Percentiles rank a stretch among this genome's conserved stretches.
These are phyloP conservation scores for Candida insectorum DNA, from an alignment of 805 yeast species.

Conservation along the genomic window DNA sequence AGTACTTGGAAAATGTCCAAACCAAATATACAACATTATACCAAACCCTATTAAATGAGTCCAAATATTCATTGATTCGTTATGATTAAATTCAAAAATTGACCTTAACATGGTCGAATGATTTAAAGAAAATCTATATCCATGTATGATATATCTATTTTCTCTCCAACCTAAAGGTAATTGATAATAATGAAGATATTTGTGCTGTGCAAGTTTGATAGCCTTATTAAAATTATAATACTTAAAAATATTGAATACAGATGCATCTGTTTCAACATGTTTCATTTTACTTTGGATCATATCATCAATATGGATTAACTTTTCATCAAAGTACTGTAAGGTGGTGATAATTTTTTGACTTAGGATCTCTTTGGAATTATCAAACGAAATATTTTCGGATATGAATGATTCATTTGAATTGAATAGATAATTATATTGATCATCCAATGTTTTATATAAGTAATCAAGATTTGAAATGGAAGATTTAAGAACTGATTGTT, in stretches of 20 bases:
- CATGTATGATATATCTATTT: conserved; percentile 77
- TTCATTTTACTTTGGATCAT: conserved; percentile 32
- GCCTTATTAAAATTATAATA: conserved; percentile 40
- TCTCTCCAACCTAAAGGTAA: conserved; percentile 93
- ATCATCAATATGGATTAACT: conserved; percentile 35
- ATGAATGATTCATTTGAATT: conserved; percentile 14
- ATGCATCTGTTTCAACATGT: conserved; percentile 25
- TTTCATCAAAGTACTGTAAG: conserved; percentile 41
- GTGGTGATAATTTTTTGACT: conserved; percentile 38
- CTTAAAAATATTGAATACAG: conserved; percentile 30
- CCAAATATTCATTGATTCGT: conserved; percentile 93
- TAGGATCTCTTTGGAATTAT: conserved; percentile 23
- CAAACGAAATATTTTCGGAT: conserved; percentile 10
- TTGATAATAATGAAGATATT: conserved; percentile 76
- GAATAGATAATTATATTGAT: conserved; percentile 38
- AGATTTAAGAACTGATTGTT: conserved; percentile 33
- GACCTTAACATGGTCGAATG: conserved; percentile 60
- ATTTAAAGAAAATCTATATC: conserved; percentile 76
- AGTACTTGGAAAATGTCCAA: conserved; percentile 63
- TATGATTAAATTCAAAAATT: conserved; percentile 61
- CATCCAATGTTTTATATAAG: conserved; percentile 37
- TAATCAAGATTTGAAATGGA: conserved; percentile 38
- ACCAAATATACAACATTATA: conserved; percentile 51
- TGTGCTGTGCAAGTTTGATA: conserved; percentile 23
- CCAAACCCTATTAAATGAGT: conserved; percentile 75